phyloP scores from a whole-genome alignment of 768 basidiomycete genomes.

The Astraeus odoratus region DNA sequence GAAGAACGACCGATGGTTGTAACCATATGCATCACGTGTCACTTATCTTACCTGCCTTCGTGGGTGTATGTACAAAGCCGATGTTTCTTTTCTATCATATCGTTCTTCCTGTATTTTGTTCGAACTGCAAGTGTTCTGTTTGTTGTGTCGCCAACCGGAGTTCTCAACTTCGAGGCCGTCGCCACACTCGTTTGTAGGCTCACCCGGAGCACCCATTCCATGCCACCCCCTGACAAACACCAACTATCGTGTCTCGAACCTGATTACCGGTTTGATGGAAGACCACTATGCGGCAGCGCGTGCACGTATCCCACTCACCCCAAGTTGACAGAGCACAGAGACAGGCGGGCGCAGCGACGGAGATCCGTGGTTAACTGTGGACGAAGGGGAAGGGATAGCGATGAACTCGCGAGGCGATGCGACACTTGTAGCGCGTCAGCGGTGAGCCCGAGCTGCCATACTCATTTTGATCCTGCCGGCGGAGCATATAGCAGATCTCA shows the following conservation, averaged over 20 bases:
- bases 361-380: conserved; percentile 33
- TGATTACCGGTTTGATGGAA: conserved; percentile 28
- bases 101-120: too few relatives aligned
- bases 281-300: conserved; percentile 47
- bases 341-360: conserved; percentile 46
- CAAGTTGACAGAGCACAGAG: conserved; percentile 17
- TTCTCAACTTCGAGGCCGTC: too few relatives aligned
- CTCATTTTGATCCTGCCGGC: not conserved
- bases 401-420: conserved; percentile 32
- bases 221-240: not conserved
- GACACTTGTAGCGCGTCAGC: not conserved
- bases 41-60: too few relatives aligned
- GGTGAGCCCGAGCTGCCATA: not conserved
- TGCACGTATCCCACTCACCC: conserved; percentile 37
- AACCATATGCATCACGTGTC: too few relatives aligned
- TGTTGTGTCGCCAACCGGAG: too few relatives aligned
- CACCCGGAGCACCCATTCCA: too few relatives aligned
- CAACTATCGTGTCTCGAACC: conserved; percentile 43
- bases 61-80: too few relatives aligned
- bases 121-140: too few relatives aligned
- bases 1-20: too few relatives aligned
- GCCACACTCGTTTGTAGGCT: too few relatives aligned
- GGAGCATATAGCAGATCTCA: not conserved
- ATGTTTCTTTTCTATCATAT: too few relatives aligned
- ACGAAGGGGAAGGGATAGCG: conserved; percentile 22